These are phyloP conservation scores for Penicillium turbatum DNA, from an alignment of 495 filamentous ascomycete genomes.

Conservation along the genomic window DNA sequence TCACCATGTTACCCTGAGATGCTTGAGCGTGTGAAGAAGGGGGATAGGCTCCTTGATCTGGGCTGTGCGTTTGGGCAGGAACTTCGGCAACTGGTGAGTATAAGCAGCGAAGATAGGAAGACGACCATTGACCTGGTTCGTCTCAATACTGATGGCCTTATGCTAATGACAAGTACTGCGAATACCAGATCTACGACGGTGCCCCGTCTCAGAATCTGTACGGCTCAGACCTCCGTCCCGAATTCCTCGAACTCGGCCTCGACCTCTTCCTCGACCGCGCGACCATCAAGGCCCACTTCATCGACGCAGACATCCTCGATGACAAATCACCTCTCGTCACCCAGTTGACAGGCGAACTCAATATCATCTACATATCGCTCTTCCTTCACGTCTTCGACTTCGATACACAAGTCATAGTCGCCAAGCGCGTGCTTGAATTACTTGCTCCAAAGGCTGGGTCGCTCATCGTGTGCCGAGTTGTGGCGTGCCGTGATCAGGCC, in stretches of 20 bases:
- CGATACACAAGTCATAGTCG: conserved; percentile 41
- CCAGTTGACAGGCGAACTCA: conserved; percentile 37
- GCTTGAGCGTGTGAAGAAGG: conserved; percentile 20
- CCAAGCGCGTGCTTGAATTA: conserved; percentile 30
- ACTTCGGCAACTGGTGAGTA: conserved; percentile 33
- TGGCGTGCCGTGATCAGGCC: conserved; percentile 30
- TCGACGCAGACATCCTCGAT: conserved; percentile 42
- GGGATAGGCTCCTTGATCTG: conserved; percentile 40
- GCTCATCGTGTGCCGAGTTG: conserved; percentile 38
- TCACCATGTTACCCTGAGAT: conserved; percentile 26
- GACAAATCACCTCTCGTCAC: conserved; percentile 6
- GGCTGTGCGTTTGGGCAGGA: conserved; percentile 52
- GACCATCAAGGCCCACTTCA: conserved; percentile 16
- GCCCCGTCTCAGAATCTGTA: conserved; percentile 35
- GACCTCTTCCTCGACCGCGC: conserved; percentile 47
- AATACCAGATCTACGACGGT: conserved; percentile 36
- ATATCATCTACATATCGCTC: conserved; percentile 46
- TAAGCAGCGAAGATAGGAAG: background rate
- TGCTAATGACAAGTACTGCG: background rate
- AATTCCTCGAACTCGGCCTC: conserved; percentile 46
- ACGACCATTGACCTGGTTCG: too few species aligned
- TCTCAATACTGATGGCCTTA: background rate
- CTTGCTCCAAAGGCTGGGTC: conserved; percentile 22
- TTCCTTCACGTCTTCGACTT: conserved; percentile 54
- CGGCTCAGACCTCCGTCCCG: conserved; percentile 40